Evolutionary conservation across 192 early-diverging fungal genomes (phyloP).

Genomic region (Coemansia sp.): DNA sequence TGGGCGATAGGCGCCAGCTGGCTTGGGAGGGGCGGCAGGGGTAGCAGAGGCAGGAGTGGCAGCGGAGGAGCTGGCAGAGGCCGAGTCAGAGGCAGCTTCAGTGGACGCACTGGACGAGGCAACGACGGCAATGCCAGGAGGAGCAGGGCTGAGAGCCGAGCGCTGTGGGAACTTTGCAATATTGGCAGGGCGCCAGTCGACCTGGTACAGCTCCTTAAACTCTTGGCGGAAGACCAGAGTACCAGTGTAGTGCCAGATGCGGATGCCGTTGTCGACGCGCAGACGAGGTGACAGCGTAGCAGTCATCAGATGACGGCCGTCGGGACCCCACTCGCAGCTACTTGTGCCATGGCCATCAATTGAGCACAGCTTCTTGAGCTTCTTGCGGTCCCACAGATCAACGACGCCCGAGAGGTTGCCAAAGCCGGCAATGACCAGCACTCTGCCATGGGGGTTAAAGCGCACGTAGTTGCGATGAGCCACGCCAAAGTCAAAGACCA

Average conservation of each 20-base stretch:
- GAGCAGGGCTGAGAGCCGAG: conserved; percentile 73
- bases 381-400: conserved; percentile 92
- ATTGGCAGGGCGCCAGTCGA: conserved; percentile 69
- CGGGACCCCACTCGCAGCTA: conserved; percentile 87
- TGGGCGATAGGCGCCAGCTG: conserved; percentile 69
- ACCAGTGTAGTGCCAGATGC: conserved; percentile 96
- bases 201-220: conserved; percentile 88
- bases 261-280: conserved; percentile 97
- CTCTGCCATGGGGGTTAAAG: conserved; percentile 89
- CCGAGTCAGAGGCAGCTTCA: conserved; percentile 43
- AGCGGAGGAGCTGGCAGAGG: neutral
- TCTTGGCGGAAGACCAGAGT: conserved; percentile 74
- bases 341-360: conserved; percentile 85
- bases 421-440: conserved; percentile 90
- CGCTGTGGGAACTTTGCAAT: conserved; percentile 78
- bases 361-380: conserved; percentile 79
- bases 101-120: conserved; percentile 19
- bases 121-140: conserved; percentile 56
- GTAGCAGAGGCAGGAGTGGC: conserved; percentile 12
- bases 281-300: conserved; percentile 91
- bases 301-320: conserved; percentile 91
- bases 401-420: conserved; percentile 94
- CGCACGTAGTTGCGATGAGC: conserved; percentile 87
- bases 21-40: conserved; percentile 34
- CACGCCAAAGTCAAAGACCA: conserved; percentile 82